These are phyloP conservation scores for Rosa rugosa DNA, from an alignment of 306 rosid species.

Conservation along the genomic window DNA sequence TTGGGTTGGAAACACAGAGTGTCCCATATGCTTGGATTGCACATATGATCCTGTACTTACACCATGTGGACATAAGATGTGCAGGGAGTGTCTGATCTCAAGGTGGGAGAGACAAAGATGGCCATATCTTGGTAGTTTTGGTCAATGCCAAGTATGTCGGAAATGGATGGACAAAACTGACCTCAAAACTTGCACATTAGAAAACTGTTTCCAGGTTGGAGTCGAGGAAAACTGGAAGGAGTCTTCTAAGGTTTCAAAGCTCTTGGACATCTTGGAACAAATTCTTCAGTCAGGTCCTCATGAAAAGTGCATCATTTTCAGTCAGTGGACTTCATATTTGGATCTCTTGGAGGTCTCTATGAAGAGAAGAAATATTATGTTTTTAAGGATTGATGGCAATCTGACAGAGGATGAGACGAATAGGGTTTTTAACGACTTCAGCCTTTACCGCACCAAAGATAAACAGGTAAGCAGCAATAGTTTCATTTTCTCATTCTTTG, in stretches of 20 bases:
- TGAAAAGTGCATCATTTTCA: slow-evolving; percentile 77
- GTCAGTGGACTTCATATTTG: slow-evolving; percentile 80
- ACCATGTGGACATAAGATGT: slow-evolving; percentile 83
- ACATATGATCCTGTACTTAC: slow-evolving; percentile 86
- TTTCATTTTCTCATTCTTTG: not conserved
- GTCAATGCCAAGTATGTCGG: slow-evolving; percentile 70
- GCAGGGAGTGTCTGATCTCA: slow-evolving; percentile 71
- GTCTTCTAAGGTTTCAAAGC: slow-evolving; percentile 71
- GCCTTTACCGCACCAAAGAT: slow-evolving; percentile 13
- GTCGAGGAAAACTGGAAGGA: slow-evolving; percentile 66
- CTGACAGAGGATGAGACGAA: slow-evolving; percentile 62
- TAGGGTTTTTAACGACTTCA: slow-evolving; percentile 60
- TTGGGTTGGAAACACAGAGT: slow-evolving; percentile 52
- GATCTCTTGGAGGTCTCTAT: slow-evolving; percentile 70
- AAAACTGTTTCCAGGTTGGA: slow-evolving; percentile 52
- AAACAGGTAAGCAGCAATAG: slow-evolving; percentile 47
- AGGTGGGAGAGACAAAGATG: slow-evolving; percentile 49
- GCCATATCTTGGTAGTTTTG: slow-evolving; percentile 22
- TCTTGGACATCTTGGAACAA: slow-evolving; percentile 52
- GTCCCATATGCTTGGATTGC: slow-evolving; percentile 79
- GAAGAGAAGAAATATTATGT: slow-evolving; percentile 47
- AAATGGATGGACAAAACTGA: slow-evolving; percentile 46
- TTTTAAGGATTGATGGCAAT: slow-evolving; percentile 63
- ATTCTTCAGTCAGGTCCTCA: slow-evolving; percentile 32
- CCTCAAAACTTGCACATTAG: slow-evolving; percentile 58